Conservation (phyloP, 768 basidiomycete genomes). For the Rubroboletus pulcherrimus region DNA sequence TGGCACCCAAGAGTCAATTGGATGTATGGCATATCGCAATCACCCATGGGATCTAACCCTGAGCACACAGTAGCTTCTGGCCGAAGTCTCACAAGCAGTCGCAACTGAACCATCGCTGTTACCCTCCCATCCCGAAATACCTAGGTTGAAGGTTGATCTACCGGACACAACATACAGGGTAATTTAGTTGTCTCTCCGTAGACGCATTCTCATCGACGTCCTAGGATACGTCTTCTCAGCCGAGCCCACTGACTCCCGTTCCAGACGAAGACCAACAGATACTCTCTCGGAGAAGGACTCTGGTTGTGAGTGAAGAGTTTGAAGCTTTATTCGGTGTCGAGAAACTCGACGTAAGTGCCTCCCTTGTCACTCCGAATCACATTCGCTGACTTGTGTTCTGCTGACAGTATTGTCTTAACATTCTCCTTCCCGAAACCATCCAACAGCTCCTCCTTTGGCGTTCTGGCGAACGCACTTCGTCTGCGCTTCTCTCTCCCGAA, state of each 20-base stretch:
- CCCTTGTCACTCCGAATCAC: background rate
- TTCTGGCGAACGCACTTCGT: constrained; percentile 49
- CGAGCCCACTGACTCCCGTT: constrained; percentile 22
- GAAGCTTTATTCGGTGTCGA: constrained; percentile 42
- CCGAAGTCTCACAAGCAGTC: constrained; percentile 29
- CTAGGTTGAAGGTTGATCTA: constrained; percentile 13
- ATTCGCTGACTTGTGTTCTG: background rate
- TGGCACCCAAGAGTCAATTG: constrained; percentile 22
- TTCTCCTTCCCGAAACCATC: constrained; percentile 69
- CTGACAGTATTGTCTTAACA: constrained; percentile 62
- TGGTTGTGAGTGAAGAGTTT: constrained; percentile 40
- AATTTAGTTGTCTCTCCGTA: background rate
- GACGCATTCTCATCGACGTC: background rate
- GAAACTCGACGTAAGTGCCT: constrained; percentile 47
- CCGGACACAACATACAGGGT: constrained; percentile 10
- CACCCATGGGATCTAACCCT: constrained; percentile 14
- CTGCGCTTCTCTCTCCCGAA: constrained; percentile 43
- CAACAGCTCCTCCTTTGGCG: constrained; percentile 76
- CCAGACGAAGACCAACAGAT: constrained; percentile 7
- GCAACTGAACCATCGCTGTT: constrained; percentile 27
- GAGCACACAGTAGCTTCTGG: constrained; percentile 22
- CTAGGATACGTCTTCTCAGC: constrained; percentile 17
- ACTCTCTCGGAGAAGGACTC: constrained; percentile 5
- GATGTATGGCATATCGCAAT: constrained; percentile 23
- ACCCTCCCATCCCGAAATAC: constrained; percentile 25